A percentile compares a stretch with the other conserved stretches of the same genome.
Evolutionary conservation across 1,284 basidiomycete species (phyloP).

Genomic region (Trametes hirsuta): DNA sequence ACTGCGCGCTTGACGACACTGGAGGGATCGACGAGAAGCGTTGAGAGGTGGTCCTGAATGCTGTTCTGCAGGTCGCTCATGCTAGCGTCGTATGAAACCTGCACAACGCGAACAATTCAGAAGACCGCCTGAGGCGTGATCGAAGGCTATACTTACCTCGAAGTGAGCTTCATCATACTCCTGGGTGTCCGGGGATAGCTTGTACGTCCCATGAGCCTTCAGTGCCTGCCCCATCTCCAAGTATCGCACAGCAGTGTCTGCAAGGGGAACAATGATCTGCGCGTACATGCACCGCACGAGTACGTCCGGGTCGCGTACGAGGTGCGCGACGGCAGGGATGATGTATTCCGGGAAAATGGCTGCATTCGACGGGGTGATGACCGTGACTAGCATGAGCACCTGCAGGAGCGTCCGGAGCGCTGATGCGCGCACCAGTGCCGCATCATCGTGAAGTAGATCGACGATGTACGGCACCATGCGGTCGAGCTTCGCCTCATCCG

Average conservation of each 20-base stretch:
- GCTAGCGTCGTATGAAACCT: slow-evolving; percentile 89
- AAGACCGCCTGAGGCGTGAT: neutral
- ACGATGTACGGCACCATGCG: slow-evolving; percentile 92
- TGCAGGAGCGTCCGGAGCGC: slow-evolving; percentile 85
- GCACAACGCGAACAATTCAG: slow-evolving; percentile 12
- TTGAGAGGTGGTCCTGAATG: slow-evolving; percentile 87
- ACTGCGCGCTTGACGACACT: slow-evolving; percentile 79
- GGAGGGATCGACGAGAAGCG: slow-evolving; percentile 75
- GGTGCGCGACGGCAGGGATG: slow-evolving; percentile 85
- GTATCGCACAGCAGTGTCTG: slow-evolving; percentile 83
- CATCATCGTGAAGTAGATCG: slow-evolving; percentile 86
- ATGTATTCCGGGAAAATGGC: slow-evolving; percentile 95
- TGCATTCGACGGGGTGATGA: slow-evolving; percentile 89
- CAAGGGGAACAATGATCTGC: slow-evolving; percentile 82
- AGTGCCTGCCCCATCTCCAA: slow-evolving; percentile 93
- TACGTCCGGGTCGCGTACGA: slow-evolving; percentile 83
- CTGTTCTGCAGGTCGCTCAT: slow-evolving; percentile 85
- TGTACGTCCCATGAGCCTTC: slow-evolving; percentile 79
- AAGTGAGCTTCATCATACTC: slow-evolving; percentile 77
- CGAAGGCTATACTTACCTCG: slow-evolving; percentile 54
- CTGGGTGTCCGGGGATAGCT: slow-evolving; percentile 62
- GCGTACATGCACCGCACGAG: slow-evolving; percentile 92
- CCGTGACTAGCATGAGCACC: slow-evolving; percentile 81
- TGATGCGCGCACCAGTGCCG: slow-evolving; percentile 77
- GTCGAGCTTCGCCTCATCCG: slow-evolving; percentile 95